Percentiles rank a stretch among this genome's conserved stretches.
Conservation (phyloP, 2,329 filamentous ascomycete species). For the Calonectria montana region DNA sequence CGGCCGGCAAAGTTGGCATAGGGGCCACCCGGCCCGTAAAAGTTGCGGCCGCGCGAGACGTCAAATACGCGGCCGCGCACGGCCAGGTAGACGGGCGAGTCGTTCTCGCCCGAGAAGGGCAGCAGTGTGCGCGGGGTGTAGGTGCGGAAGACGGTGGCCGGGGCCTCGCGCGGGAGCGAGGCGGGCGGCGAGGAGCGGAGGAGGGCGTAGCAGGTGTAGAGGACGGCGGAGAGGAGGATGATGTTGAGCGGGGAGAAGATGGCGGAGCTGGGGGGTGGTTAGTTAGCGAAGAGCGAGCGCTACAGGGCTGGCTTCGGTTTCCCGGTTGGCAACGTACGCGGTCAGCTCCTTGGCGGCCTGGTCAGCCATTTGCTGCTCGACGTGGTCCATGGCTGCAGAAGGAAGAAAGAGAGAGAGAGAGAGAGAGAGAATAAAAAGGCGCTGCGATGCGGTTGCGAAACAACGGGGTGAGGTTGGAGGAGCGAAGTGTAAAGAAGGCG, state of each 20-base stretch:
- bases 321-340: constrained; percentile 43
- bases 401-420: too few relatives aligned
- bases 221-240: constrained; percentile 65
- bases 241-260: constrained; percentile 73
- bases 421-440: too few relatives aligned
- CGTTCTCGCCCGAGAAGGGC: constrained; percentile 82
- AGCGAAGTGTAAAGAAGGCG: not conserved
- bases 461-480: not conserved
- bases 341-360: constrained; percentile 60
- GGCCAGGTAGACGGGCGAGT: constrained; percentile 85
- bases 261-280: constrained; percentile 48
- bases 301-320: not conserved
- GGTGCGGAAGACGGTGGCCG: constrained; percentile 72
- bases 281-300: not conserved
- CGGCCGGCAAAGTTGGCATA: constrained; percentile 97
- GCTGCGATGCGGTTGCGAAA: not conserved
- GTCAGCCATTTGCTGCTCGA: constrained; percentile 66
- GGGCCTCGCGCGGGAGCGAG: constrained; percentile 62
- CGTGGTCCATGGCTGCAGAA: constrained; percentile 66
- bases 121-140: constrained; percentile 86
- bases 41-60: constrained; percentile 86
- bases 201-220: constrained; percentile 69
- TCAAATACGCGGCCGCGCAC: constrained; percentile 94
- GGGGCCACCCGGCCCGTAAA: constrained; percentile 94
- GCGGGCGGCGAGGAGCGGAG: constrained; percentile 61